Percentiles rank a stretch among this genome's conserved stretches.
These are phyloP conservation scores for Pythium dissotocum DNA, from an alignment of 352 stramenopile genomes.

Conservation along the genomic window DNA sequence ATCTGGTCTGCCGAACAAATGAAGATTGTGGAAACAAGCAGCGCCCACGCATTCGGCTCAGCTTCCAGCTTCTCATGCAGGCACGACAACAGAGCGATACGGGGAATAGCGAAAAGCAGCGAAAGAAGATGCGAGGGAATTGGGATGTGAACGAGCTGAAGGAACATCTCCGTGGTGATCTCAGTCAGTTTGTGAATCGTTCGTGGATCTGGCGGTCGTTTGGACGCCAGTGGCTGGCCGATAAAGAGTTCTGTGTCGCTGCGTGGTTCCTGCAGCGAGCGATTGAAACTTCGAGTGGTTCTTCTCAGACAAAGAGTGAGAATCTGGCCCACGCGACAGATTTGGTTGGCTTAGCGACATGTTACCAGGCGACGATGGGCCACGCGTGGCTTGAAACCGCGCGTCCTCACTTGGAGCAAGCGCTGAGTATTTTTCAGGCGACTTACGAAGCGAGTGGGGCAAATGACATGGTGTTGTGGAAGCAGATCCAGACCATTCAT, in stretches of 20 bases:
- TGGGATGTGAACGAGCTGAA: slow-evolving; percentile 49
- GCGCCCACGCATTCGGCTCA: slow-evolving; percentile 25
- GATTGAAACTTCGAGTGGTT: neutral
- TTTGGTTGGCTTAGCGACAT: slow-evolving; percentile 38
- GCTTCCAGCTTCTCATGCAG: slow-evolving; percentile 36
- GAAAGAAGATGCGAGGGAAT: slow-evolving; percentile 34
- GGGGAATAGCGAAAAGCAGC: neutral
- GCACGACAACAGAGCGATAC: neutral
- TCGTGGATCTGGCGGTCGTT: slow-evolving; percentile 69
- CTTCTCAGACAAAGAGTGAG: neutral
- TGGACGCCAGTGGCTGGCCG: slow-evolving; percentile 34
- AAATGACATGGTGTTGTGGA: slow-evolving; percentile 15
- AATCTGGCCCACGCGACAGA: slow-evolving; percentile 23
- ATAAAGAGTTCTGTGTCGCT: slow-evolving; percentile 49
- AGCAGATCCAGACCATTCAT: slow-evolving; percentile 14
- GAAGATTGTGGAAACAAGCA: neutral
- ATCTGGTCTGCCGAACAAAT: slow-evolving; percentile 13
- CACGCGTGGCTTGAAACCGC: slow-evolving; percentile 18
- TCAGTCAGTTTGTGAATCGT: slow-evolving; percentile 44
- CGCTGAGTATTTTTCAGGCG: slow-evolving; percentile 16
- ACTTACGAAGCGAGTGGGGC: slow-evolving; percentile 12
- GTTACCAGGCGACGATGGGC: slow-evolving; percentile 40
- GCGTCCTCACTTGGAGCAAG: slow-evolving; percentile 22
- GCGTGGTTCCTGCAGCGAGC: slow-evolving; percentile 49
- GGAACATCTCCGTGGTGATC: slow-evolving; percentile 47